These are phyloP conservation scores for Coemansia sp. DNA, from an alignment of 192 early-diverging fungal species.

Conservation along the genomic window DNA sequence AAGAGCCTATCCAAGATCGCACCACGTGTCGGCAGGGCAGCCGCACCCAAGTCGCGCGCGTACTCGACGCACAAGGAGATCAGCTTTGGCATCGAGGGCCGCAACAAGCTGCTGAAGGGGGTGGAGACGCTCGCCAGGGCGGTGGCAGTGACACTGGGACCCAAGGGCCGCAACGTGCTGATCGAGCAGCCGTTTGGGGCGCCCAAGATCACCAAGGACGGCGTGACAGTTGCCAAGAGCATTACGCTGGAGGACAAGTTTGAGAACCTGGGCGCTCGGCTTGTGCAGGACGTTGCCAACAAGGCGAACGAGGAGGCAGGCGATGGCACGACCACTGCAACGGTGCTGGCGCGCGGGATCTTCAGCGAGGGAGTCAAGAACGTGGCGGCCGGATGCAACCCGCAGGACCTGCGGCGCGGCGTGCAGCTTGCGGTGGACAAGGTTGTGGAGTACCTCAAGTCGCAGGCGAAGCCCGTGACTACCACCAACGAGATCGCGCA, in stretches of 20 bases:
- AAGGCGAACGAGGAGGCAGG: conserved; percentile 99
- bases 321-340: conserved; percentile 99
- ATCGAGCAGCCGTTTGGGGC: conserved; percentile 97
- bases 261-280: conserved; percentile 96
- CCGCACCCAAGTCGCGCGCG: conserved; percentile 42
- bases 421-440: conserved; percentile 90
- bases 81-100: conserved; percentile 93
- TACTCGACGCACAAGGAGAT: conserved; percentile 97
- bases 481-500: conserved; percentile 97
- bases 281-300: conserved; percentile 99
- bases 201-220: conserved; percentile 99
- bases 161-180: conserved; percentile 98
- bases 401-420: conserved; percentile 96
- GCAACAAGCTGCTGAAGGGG: conserved; percentile 88
- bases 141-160: conserved; percentile 98
- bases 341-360: conserved; percentile 97
- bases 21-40: conserved; percentile 42
- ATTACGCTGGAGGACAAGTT: conserved; percentile 97
- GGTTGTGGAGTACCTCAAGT: conserved; percentile 90
- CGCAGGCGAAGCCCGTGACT: conserved; percentile 88
- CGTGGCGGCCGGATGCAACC: conserved; percentile 99
- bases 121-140: conserved; percentile 97
- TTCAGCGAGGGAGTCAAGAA: conserved; percentile 99
- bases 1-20: conserved; percentile 52
- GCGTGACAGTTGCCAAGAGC: conserved; percentile 98